Evolutionary conservation across 2,329 filamentous ascomycete genomes (phyloP).

Genomic region (Colletotrichum sublineola): DNA sequence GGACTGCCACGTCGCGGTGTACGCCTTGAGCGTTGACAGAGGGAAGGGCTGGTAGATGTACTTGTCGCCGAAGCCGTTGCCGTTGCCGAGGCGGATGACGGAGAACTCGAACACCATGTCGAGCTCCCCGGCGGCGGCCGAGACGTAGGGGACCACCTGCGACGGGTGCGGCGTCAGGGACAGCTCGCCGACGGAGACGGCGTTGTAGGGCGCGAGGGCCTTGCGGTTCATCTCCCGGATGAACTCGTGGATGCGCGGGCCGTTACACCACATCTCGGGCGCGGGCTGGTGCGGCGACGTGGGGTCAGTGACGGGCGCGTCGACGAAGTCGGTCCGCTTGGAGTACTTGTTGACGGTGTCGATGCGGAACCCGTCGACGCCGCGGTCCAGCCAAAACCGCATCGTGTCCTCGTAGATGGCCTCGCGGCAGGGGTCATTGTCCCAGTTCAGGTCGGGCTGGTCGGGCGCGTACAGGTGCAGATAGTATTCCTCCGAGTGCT

Average conservation of each 20-base stretch:
- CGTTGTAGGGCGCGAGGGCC: constrained; percentile 66
- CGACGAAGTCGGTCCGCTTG: constrained; percentile 69
- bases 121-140: constrained; percentile 64
- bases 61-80: constrained; percentile 60
- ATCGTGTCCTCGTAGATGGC: constrained; percentile 77
- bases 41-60: constrained; percentile 65
- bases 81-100: constrained; percentile 67
- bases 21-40: constrained; percentile 58
- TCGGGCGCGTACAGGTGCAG: constrained; percentile 74
- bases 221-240: constrained; percentile 69
- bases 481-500: constrained; percentile 65
- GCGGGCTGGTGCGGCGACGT: constrained; percentile 57
- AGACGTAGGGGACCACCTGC: constrained; percentile 68
- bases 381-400: constrained; percentile 80
- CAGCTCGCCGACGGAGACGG: constrained; percentile 74
- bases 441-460: constrained; percentile 85
- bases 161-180: constrained; percentile 66
- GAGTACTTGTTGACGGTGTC: constrained; percentile 78
- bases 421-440: constrained; percentile 73
- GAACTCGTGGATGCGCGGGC: constrained; percentile 73
- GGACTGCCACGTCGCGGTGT: constrained; percentile 62
- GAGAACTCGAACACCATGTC: constrained; percentile 74
- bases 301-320: constrained; percentile 61
- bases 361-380: constrained; percentile 75
- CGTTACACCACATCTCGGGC: constrained; percentile 68